Percentiles rank a stretch among this genome's conserved stretches.
These are phyloP conservation scores for Kwoniella europaea DNA, from an alignment of 768 basidiomycete species.

Conservation along the genomic window DNA sequence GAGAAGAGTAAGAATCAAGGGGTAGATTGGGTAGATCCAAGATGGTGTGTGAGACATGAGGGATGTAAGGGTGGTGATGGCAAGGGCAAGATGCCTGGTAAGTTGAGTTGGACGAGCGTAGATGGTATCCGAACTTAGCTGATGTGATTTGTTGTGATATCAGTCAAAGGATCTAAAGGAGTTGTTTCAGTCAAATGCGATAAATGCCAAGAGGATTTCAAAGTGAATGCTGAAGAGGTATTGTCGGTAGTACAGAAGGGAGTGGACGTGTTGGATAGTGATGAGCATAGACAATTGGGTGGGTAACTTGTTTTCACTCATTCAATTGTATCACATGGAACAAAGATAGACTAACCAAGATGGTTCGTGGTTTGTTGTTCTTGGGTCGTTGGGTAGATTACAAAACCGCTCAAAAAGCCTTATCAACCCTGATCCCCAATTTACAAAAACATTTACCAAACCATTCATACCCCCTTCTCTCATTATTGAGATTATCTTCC, in stretches of 20 bases:
- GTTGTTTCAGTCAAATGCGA: constrained; percentile 12
- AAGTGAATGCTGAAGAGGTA: constrained; percentile 6
- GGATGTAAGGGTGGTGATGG: constrained; percentile 25
- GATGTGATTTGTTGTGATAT: background rate
- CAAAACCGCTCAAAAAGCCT: background rate
- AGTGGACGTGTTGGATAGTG: constrained; percentile 18
- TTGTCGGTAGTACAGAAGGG: constrained; percentile 9
- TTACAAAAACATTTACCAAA: constrained; percentile 67
- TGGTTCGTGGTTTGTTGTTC: background rate
- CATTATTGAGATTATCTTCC: constrained; percentile 72
- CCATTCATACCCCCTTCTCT: constrained; percentile 77
- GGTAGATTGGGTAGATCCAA: constrained; percentile 64
- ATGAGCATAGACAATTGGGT: constrained; percentile 26
- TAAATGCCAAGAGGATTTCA: constrained; percentile 9
- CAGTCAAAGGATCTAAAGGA: background rate
- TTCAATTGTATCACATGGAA: too few species aligned
- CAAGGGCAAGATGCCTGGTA: constrained; percentile 33
- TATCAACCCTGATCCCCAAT: constrained; percentile 66
- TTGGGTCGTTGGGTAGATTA: background rate
- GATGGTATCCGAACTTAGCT: background rate
- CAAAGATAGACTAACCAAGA: too few species aligned
- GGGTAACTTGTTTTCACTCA: too few species aligned
- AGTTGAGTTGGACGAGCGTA: background rate
- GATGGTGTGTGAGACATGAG: constrained; percentile 65
- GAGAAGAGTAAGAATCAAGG: background rate